Conservation (phyloP, 192 early-diverging fungal species). For the Pilaira anomala region DNA sequence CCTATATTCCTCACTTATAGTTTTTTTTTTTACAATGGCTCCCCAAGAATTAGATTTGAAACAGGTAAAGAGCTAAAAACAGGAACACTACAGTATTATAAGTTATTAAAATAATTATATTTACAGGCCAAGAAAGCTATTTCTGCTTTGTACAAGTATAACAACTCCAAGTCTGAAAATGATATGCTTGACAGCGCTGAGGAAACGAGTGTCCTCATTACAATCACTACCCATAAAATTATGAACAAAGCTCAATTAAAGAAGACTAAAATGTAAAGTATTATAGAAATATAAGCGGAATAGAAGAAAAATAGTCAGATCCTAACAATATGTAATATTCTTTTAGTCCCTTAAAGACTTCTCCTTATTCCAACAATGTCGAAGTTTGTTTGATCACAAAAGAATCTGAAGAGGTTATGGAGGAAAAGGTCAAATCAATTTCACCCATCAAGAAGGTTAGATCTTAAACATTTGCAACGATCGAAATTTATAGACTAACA, state of each 20-base stretch:
- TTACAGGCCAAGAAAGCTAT: conserved; percentile 25
- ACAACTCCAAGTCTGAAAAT: conserved; percentile 1
- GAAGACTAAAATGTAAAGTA: conserved; percentile 23
- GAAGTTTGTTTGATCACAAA: conserved; percentile 92
- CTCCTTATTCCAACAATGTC: conserved; percentile 55
- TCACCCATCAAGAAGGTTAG: conserved; percentile 57
- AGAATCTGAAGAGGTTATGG: conserved; percentile 70
- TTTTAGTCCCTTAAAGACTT: conserved; percentile 66
- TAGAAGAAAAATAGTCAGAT: not conserved
- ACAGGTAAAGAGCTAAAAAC: not conserved
- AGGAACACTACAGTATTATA: not conserved
- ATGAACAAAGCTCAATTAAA: conserved; percentile 7
- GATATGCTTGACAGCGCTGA: conserved; percentile 24
- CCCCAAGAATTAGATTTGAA: not conserved
- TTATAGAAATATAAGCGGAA: not conserved
- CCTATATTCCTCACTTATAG: no score
- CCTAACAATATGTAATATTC: no score
- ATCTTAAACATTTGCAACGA: not conserved
- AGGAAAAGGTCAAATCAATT: conserved; percentile 63
- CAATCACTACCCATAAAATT: conserved; percentile 24
- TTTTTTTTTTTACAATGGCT: no score
- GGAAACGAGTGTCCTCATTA: conserved; percentile 3
- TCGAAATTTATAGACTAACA: not conserved
- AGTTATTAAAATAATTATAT: no score
- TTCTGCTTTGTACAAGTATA: conserved; percentile 20